Conservation (phyloP, 371 early-diverging fungal genomes). For the Mortierella sp. region DNA sequence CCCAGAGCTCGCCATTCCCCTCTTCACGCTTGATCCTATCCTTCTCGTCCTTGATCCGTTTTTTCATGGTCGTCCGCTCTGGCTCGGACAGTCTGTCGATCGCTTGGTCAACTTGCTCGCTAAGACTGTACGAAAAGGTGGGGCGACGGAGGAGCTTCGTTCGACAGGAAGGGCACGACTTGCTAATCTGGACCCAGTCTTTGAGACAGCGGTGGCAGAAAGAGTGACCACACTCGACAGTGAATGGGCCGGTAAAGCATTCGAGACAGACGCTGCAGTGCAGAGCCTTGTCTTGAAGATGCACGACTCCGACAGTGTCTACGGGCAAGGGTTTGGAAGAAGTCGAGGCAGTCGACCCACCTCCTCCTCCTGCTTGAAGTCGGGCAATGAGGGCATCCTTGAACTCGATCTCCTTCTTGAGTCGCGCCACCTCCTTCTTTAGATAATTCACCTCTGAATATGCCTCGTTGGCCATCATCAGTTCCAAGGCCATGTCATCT, state of each 20-base stretch:
- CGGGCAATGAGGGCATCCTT: constrained; percentile 50
- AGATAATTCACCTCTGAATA: constrained; percentile 39
- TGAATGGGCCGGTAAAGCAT: constrained; percentile 52
- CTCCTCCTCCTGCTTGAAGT: constrained; percentile 19
- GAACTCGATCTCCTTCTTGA: constrained; percentile 47
- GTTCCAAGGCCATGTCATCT: constrained; percentile 48
- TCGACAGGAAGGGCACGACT: constrained; percentile 57
- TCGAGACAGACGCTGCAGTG: constrained; percentile 58
- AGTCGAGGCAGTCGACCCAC: not conserved
- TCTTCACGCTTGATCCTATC: constrained; percentile 25
- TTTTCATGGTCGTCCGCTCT: constrained; percentile 22
- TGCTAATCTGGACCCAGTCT: constrained; percentile 51
- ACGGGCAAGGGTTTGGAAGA: constrained; percentile 13
- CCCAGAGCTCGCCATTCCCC: constrained; percentile 38
- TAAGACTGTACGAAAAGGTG: constrained; percentile 51
- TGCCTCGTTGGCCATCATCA: constrained; percentile 35
- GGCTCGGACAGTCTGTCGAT: constrained; percentile 36
- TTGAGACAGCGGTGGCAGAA: constrained; percentile 56
- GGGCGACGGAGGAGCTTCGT: constrained; percentile 52
- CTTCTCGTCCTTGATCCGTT: constrained; percentile 37
- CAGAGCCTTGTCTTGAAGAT: constrained; percentile 25
- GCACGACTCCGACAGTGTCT: constrained; percentile 6
- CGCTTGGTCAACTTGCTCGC: constrained; percentile 51
- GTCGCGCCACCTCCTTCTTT: constrained; percentile 25
- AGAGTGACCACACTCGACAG: constrained; percentile 57